phyloP scores from a whole-genome alignment of 2,329 filamentous ascomycete species.

The Cercospora sojina region DNA sequence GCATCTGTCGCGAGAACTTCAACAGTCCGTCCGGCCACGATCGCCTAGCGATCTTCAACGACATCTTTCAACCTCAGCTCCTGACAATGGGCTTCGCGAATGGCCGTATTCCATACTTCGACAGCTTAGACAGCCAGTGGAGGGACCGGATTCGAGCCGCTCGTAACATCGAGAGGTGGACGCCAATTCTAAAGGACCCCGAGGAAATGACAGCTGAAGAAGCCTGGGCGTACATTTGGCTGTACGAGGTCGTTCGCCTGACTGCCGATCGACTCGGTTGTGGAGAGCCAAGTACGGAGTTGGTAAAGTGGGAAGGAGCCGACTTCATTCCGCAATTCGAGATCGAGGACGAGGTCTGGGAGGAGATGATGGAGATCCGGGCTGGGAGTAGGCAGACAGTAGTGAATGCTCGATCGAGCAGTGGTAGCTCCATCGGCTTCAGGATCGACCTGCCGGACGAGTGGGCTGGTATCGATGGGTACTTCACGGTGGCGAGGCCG shows the following conservation, averaged over 20 bases:
- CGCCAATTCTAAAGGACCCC: background rate
- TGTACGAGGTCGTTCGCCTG: background rate
- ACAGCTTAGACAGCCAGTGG: background rate
- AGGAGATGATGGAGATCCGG: background rate
- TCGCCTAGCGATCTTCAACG: background rate
- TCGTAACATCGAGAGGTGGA: background rate
- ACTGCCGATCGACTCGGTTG: background rate
- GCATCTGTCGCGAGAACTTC: background rate
- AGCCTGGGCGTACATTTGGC: background rate
- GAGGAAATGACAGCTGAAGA: background rate
- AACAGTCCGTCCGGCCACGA: too few species aligned
- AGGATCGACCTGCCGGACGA: background rate
- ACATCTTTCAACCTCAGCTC: background rate
- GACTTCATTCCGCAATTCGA: background rate
- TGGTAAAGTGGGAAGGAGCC: background rate
- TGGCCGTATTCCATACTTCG: background rate
- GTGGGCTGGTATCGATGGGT: background rate
- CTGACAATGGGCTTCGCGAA: background rate
- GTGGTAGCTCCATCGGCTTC: background rate
- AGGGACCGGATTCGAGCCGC: background rate
- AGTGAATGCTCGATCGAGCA: background rate
- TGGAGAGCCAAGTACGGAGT: background rate
- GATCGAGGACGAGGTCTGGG: background rate
- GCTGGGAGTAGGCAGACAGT: background rate
- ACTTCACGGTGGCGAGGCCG: background rate